Percentiles rank a stretch among this genome's conserved stretches.
Evolutionary conservation across 192 early-diverging fungal species (phyloP).

Genomic region (Coemansia furcata): DNA sequence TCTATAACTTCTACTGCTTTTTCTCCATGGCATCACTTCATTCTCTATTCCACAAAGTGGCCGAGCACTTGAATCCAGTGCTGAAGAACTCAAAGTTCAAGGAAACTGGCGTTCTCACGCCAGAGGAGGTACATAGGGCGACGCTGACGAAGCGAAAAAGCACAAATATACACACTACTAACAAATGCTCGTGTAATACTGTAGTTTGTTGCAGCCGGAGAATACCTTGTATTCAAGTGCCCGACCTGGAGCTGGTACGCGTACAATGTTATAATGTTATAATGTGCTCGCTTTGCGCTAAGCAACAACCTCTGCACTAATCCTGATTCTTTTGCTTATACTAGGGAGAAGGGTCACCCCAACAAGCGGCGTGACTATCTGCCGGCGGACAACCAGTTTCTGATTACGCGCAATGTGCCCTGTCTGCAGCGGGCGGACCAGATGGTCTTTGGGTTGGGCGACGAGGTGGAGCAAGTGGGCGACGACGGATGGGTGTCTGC

Average conservation of each 20-base stretch:
- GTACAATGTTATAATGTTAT: neutral
- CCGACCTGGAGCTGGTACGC: slow-evolving; percentile 92
- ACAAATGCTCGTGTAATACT: neutral
- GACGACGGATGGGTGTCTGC: slow-evolving; percentile 86
- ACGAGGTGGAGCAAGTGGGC: slow-evolving; percentile 59
- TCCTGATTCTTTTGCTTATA: neutral
- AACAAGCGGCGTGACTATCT: slow-evolving; percentile 84
- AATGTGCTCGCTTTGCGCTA: neutral
- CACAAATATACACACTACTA: neutral
- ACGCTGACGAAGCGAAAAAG: neutral
- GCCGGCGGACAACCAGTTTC: slow-evolving; percentile 85
- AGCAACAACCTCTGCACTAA: neutral
- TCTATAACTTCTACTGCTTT: neutral
- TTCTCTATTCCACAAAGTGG: slow-evolving; percentile 66
- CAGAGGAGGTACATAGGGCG: slow-evolving; percentile 73
- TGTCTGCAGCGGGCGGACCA: slow-evolving; percentile 76
- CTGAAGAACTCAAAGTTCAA: slow-evolving; percentile 94
- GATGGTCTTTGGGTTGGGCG: slow-evolving; percentile 41
- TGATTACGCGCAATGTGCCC: slow-evolving; percentile 94
- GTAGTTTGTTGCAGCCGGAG: slow-evolving; percentile 92
- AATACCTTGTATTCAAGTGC: slow-evolving; percentile 97
- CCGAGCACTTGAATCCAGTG: slow-evolving; percentile 92
- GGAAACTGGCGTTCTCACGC: slow-evolving; percentile 92
- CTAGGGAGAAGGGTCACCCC: slow-evolving; percentile 60
- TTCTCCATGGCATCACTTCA: slow-evolving; percentile 57